These are phyloP conservation scores for Rhodosporidiobolus sp. DNA, from an alignment of 768 basidiomycete species.

Conservation along the genomic window DNA sequence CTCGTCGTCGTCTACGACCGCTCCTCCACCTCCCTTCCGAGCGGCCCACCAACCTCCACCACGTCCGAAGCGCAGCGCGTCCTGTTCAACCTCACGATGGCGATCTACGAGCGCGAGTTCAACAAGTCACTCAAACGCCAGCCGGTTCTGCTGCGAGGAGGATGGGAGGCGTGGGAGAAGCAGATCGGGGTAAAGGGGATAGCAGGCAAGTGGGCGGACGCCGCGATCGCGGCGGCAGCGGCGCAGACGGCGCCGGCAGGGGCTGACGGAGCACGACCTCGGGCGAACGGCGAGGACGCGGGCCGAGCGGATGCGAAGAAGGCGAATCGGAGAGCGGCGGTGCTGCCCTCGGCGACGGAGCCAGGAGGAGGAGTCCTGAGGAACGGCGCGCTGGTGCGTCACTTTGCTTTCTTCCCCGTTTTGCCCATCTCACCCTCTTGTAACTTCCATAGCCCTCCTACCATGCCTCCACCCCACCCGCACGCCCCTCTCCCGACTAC, in stretches of 20 bases:
- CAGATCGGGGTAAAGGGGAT: conserved; percentile 53
- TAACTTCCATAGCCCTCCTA: not conserved
- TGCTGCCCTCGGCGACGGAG: not conserved
- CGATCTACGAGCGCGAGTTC: conserved; percentile 72
- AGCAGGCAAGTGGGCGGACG: conserved; percentile 32
- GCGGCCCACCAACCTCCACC: conserved; percentile 52
- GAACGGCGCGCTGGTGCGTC: not conserved
- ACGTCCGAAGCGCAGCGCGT: conserved; percentile 50
- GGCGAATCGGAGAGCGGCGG: conserved; percentile 22
- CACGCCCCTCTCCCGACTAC: not conserved
- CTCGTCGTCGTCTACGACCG: conserved; percentile 79
- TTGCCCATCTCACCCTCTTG: not conserved
- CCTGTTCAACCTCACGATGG: conserved; percentile 55
- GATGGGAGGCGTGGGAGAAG: conserved; percentile 73
- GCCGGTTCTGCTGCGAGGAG: conserved; percentile 81
- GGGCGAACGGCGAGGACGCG: not conserved
- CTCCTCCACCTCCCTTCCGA: conserved; percentile 55
- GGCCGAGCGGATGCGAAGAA: conserved; percentile 14
- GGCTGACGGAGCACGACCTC: not conserved
- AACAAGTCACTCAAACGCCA: conserved; percentile 60
- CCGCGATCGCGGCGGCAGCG: conserved; percentile 10
- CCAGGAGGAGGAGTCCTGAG: not conserved
- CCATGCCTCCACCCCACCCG: not conserved
- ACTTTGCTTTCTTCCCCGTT: not conserved
- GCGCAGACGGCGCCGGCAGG: no score